A percentile compares a stretch with the other conserved stretches of the same genome.
These are phyloP conservation scores for Clarireedia sp. DNA, from an alignment of 2,329 filamentous ascomycete genomes.

Conservation along the genomic window DNA sequence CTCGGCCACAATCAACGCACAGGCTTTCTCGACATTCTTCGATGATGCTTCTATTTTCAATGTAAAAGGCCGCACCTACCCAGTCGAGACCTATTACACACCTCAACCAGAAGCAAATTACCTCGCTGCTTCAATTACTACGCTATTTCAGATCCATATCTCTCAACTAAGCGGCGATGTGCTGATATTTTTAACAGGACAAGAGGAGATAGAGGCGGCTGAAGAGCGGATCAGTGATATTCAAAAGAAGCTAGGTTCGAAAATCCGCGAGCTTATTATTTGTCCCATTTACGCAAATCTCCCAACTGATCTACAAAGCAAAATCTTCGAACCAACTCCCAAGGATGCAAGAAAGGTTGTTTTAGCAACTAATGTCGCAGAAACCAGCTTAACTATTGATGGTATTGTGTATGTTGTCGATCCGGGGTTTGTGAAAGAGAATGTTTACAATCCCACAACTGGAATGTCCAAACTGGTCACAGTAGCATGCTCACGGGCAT, in stretches of 20 bases:
- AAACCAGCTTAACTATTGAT: slow-evolving; percentile 92
- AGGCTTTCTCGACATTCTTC: slow-evolving; percentile 88
- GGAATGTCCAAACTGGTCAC: slow-evolving; percentile 90
- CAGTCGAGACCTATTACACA: slow-evolving; percentile 87
- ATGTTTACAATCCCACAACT: slow-evolving; percentile 82
- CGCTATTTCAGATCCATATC: slow-evolving; percentile 90
- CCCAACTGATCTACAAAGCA: slow-evolving; percentile 80
- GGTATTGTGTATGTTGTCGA: slow-evolving; percentile 96
- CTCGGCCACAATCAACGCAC: slow-evolving; percentile 88
- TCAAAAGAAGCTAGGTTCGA: slow-evolving; percentile 73
- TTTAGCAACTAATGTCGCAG: slow-evolving; percentile 91
- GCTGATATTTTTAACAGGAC: slow-evolving; percentile 86
- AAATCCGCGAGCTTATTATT: slow-evolving; percentile 79
- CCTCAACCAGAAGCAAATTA: slow-evolving; percentile 91
- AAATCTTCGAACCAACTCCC: slow-evolving; percentile 92
- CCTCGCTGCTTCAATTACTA: slow-evolving; percentile 81
- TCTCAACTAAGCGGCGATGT: slow-evolving; percentile 82
- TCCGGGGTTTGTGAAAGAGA: slow-evolving; percentile 91
- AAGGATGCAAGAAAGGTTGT: slow-evolving; percentile 82
- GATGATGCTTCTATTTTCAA: slow-evolving; percentile 91
- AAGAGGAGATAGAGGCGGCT: slow-evolving; percentile 90
- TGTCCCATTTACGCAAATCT: slow-evolving; percentile 93
- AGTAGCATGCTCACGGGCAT: slow-evolving; percentile 83
- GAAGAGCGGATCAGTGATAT: slow-evolving; percentile 84
- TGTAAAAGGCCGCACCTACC: slow-evolving; percentile 80